phyloP scores from a whole-genome alignment of 1,139 yeast species.

The Suhomyces kunorum region DNA sequence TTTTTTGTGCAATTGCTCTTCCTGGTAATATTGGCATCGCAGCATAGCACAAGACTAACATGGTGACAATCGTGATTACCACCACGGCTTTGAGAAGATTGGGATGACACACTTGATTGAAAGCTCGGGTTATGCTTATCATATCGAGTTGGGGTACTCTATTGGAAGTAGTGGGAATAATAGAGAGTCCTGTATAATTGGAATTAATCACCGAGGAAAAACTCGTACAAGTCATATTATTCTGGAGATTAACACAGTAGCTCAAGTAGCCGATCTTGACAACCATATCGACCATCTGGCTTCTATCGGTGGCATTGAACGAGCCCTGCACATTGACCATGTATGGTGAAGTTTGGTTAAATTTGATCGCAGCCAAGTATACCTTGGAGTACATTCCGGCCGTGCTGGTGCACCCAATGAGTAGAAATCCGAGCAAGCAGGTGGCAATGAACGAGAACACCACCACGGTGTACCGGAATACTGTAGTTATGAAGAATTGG shows the following conservation, averaged over 20 bases:
- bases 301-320: constrained; percentile 23
- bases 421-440: constrained; percentile 49
- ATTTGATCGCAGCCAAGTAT: constrained; percentile 47
- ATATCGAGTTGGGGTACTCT: constrained; percentile 37
- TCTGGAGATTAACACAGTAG: constrained; percentile 41
- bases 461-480: constrained; percentile 10
- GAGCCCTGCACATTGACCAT: constrained; percentile 36
- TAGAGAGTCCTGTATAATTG: constrained; percentile 28
- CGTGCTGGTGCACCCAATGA: constrained; percentile 52
- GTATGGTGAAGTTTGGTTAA: constrained; percentile 45
- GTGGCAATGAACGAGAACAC: constrained; percentile 37
- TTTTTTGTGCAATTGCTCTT: constrained; percentile 32
- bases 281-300: constrained; percentile 32
- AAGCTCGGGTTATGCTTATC: constrained; percentile 40
- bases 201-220: constrained; percentile 24
- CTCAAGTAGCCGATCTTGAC: constrained; percentile 55
- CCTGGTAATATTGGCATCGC: constrained; percentile 53
- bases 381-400: constrained; percentile 44
- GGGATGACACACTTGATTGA: constrained; percentile 54
- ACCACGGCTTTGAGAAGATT: constrained; percentile 53
- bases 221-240: constrained; percentile 34
- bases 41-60: constrained; percentile 45
- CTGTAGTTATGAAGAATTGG: background rate
- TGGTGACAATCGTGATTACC: constrained; percentile 42
- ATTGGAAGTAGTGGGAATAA: constrained; percentile 22